Base-by-base conservation (phyloP, 352 stramenopile species). In the Plasmopara halstedii region DNA sequence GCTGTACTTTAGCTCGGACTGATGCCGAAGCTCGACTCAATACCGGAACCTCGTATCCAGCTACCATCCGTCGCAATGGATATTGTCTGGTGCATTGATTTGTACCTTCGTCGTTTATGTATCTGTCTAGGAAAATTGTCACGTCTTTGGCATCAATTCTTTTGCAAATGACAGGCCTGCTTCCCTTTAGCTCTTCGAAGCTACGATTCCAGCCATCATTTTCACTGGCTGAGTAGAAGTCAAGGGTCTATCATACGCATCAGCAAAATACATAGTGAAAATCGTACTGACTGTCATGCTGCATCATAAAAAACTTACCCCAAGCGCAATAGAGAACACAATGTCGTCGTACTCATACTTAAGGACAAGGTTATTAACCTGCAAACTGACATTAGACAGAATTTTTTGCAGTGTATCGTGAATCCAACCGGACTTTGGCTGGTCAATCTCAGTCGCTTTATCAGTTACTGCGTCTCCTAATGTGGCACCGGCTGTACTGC, bases 341-440 rank as follows among this genome's bases (percentile, higher is more conserved):
- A 94, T 79, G 41, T 91, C 77, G 33, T 88, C 78, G 53, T 94
- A 70, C 40, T 94, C 79, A 47, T 91, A 94, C 51, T 94, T 94
- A 26, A 94, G 70, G 21, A 94, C 82, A 17, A 94, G 73, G 44
- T 94, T 94, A 51, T 91, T 91, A 29, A 93, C 56, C 62, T 92
- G 82, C 20, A 93, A 68, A 22, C 70, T 87, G 27, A 90, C 55
- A 46, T 93, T 93, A n/a, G 72, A 64, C 17, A 93, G 54, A 35
- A 93, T 90, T 33, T 75, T 85, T 50, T 86, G 70, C 40, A 93
- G 58, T 22, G 70, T 86, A 29, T 87, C 75, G 22, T 86, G 69
- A 10, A 90, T 64, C 82, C 82, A 93, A 0, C 74, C 78, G 0
- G 79, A 82, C 51, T 93, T 93, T 19, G 82, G 77, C 17, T 82